Evolutionary conservation across 192 early-diverging fungal species (phyloP), one percentile per base, ranked within the genome.

Genomic region (Gamsiella multidivaricata): DNA sequence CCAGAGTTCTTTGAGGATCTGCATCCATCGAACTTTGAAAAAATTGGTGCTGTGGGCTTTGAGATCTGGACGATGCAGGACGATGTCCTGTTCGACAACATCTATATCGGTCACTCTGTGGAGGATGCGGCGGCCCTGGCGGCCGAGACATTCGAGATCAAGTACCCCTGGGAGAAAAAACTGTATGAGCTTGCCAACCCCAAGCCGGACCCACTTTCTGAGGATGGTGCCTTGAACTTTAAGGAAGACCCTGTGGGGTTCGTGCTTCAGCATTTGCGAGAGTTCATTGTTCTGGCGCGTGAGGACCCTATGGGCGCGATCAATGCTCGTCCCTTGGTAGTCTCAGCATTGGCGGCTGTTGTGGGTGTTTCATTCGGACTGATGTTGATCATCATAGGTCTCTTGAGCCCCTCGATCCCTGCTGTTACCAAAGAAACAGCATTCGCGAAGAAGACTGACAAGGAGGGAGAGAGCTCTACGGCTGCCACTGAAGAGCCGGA

Each of bases 41-140:
- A 88, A 64, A 95, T 97, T 61, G 82, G 82, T 80, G 94, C 90
- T 32, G 83, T 95, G 61, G 96, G 96, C 8, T 95, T 96, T 65
- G 96, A 97, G 82, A 81, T 97, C 65, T 97, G 95, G 95, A 94
- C 93, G 45, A 96, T 97, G 92, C 93, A 95, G 83, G 81, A 91
- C 56, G 84, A 87, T 29, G 94, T 96, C 58, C 83, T 91, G 25
- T 96, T 97, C 64, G 92, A 97, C 85, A 97, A 96, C 81, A 92
- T 97, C 56, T 95, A 94, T 80, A 76, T 97, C 62, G 94, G 94
- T 42, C 84, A 91, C 84, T 89, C 82, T 71, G 85, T 80, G 17
- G 79, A 80, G 18, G 88, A 89, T 36, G 96, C 95, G n/a, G 82
- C 88, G 60, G 76, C 82, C 31, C 85, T 96, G 51, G 87, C 93